These are phyloP conservation scores for Boletus reticulatus DNA, from an alignment of 768 basidiomycete species.

Conservation along the genomic window DNA sequence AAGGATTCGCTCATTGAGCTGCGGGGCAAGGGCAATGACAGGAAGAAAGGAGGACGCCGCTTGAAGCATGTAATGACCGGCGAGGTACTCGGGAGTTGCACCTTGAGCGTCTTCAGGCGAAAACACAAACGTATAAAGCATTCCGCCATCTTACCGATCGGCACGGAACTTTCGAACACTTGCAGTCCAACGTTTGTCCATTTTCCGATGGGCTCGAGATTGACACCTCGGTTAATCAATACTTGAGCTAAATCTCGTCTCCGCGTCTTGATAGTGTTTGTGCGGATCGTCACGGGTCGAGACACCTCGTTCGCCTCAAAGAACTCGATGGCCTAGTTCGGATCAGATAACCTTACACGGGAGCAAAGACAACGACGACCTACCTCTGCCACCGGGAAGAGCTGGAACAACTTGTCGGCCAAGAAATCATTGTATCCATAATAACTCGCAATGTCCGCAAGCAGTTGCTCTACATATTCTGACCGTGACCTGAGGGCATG, in stretches of 20 bases:
- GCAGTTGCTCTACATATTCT: constrained; percentile 86
- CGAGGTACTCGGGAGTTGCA: constrained; percentile 97
- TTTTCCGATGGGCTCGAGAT: constrained; percentile 96
- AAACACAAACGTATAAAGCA: not conserved
- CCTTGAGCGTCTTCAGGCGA: constrained; percentile 37
- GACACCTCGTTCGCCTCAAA: constrained; percentile 97
- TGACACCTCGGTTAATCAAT: constrained; percentile 93
- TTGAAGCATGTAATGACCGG: constrained; percentile 99
- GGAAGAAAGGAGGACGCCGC: constrained; percentile 99
- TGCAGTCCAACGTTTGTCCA: constrained; percentile 99
- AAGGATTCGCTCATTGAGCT: constrained; percentile 89
- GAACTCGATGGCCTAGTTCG: constrained; percentile 85
- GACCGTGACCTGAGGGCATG: constrained; percentile 63
- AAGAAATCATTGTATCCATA: constrained; percentile 98
- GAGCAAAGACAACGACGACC: constrained; percentile 15
- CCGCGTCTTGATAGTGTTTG: constrained; percentile 92
- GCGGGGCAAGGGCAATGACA: constrained; percentile 91
- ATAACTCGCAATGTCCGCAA: constrained; percentile 89
- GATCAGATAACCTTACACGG: not conserved
- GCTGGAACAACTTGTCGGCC: constrained; percentile 88
- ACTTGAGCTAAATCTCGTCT: constrained; percentile 92
- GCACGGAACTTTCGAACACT: constrained; percentile 94
- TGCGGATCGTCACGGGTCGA: constrained; percentile 95
- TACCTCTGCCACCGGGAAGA: constrained; percentile 93
- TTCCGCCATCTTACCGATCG: constrained; percentile 61